A percentile compares a stretch with the other conserved stretches of the same genome.
These are phyloP conservation scores for Xylaria sp. DNA, from an alignment of 2,329 filamentous ascomycete genomes.

Conservation along the genomic window DNA sequence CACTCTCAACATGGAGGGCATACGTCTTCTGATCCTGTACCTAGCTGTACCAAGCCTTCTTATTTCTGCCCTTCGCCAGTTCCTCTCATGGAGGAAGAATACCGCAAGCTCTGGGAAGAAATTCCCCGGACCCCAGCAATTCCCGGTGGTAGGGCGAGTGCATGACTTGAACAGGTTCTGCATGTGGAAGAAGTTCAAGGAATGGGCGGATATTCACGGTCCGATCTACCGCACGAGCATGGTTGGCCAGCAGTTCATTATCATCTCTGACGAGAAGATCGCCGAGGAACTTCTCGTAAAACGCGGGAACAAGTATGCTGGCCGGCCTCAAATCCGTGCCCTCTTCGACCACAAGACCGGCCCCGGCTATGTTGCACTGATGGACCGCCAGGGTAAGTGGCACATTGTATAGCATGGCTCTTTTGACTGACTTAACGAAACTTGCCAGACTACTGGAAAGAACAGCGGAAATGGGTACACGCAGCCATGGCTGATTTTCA, in stretches of 20 bases:
- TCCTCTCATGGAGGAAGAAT: conserved; percentile 51
- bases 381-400: conserved; percentile 59
- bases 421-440: not conserved
- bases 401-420: not conserved
- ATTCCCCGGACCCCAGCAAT: conserved; percentile 60
- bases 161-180: conserved; percentile 59
- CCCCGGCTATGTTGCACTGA: conserved; percentile 60
- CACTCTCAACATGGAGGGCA: conserved; percentile 51
- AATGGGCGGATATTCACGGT: conserved; percentile 48
- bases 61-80: conserved; percentile 54
- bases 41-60: conserved; percentile 58
- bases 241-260: conserved; percentile 49
- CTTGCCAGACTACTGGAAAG: conserved; percentile 57
- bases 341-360: conserved; percentile 61
- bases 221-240: conserved; percentile 50
- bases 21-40: conserved; percentile 56
- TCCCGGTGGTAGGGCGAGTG: conserved; percentile 59
- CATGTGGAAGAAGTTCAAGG: conserved; percentile 61
- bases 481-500: conserved; percentile 58
- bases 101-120: conserved; percentile 41
- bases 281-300: conserved; percentile 61
- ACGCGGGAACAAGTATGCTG: conserved; percentile 61
- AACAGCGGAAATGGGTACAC: conserved; percentile 63
- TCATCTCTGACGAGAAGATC: conserved; percentile 60
- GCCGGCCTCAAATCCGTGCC: conserved; percentile 61